These are phyloP conservation scores for Fusarium sp. DNA, from an alignment of 2,329 filamentous ascomycete genomes.

Conservation along the genomic window DNA sequence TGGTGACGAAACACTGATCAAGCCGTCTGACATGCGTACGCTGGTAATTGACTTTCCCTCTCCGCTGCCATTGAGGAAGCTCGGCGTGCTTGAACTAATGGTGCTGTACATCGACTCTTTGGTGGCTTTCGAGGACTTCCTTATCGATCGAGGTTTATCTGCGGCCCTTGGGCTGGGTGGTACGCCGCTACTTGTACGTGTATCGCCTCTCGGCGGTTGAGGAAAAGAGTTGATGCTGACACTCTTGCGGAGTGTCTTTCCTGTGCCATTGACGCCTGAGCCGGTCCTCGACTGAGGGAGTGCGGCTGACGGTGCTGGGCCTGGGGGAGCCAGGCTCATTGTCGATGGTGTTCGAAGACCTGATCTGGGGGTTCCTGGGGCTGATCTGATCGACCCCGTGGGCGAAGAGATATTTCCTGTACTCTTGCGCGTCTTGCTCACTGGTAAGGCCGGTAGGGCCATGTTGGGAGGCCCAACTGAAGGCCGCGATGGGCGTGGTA, in stretches of 20 bases:
- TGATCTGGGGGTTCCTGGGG: conserved; percentile 66
- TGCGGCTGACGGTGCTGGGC: conserved; percentile 65
- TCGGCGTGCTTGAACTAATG: conserved; percentile 70
- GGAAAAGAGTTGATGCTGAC: conserved; percentile 96
- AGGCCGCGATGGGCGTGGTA: conserved; percentile 75
- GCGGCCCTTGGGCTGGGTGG: conserved; percentile 71
- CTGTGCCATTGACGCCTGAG: conserved; percentile 67
- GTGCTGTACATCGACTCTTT: conserved; percentile 66
- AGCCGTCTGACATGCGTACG: conserved; percentile 77
- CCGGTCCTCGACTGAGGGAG: conserved; percentile 68
- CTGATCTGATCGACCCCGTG: conserved; percentile 52
- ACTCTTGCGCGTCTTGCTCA: conserved; percentile 78
- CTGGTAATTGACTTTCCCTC: conserved; percentile 80
- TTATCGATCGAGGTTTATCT: conserved; percentile 60
- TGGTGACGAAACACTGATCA: conserved; percentile 83
- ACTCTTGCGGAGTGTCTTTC: conserved; percentile 83
- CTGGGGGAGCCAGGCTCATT: conserved; percentile 64
- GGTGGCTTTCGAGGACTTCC: conserved; percentile 66
- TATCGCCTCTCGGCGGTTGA: conserved; percentile 80
- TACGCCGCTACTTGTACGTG: conserved; percentile 66
- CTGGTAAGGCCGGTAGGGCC: conserved; percentile 79
- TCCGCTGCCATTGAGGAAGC: conserved; percentile 81
- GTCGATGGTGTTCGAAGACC: conserved; percentile 71
- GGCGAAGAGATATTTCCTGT: conserved; percentile 61
- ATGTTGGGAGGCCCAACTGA: conserved; percentile 78